Conservation (phyloP, 306 rosid genomes). For the Quillaja saponaria region DNA sequence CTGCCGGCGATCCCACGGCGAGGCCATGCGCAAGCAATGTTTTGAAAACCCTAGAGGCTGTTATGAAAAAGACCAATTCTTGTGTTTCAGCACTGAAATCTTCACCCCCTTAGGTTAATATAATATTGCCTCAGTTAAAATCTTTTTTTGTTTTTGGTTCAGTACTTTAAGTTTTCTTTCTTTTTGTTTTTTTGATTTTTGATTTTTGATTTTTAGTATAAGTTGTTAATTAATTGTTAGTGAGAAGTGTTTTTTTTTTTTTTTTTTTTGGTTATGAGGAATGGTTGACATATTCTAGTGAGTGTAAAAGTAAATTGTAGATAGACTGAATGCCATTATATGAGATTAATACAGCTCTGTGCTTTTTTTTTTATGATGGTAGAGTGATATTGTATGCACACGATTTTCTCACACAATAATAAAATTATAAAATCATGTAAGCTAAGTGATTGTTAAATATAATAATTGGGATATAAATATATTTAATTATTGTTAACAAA, state of each 20-base stretch:
- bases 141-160: constrained; percentile 19
- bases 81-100: constrained; percentile 40
- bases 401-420: no score
- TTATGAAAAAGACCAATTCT: constrained; percentile 32
- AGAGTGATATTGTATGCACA: no score
- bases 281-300: constrained; percentile 44
- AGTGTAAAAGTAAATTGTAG: constrained; percentile 64
- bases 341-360: no score
- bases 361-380: no score
- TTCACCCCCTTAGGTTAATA: constrained; percentile 8
- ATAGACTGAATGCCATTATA: constrained; percentile 42
- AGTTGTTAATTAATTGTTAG: constrained; percentile 44
- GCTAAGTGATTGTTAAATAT: no score
- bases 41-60: constrained; percentile 50
- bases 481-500: no score
- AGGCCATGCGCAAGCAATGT: constrained; percentile 72
- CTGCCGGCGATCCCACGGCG: constrained; percentile 70
- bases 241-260: constrained; percentile 49
- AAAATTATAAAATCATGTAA: no score
- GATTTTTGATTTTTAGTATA: constrained; percentile 34
- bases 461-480: no score
- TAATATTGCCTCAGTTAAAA: no score
- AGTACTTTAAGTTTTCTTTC: neutral
- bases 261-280: constrained; percentile 27
- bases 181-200: neutral